Evolutionary conservation across 805 yeast genomes (phyloP).

Genomic region (Wickerhamiella parazyma): DNA sequence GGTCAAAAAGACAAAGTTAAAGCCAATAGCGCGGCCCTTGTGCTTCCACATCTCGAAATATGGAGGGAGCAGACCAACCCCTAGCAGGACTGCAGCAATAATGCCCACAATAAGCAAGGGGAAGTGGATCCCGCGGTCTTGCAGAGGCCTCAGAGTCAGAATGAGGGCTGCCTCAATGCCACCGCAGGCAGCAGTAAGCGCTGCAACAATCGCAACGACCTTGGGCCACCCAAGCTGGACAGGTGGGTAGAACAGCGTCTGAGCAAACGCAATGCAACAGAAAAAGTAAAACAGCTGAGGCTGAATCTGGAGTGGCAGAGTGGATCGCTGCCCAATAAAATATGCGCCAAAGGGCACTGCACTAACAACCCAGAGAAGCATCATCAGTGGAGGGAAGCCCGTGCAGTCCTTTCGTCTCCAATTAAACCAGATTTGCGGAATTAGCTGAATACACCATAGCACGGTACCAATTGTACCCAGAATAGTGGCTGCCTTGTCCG

Average conservation of each 20-base stretch:
- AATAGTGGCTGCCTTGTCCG: slow-evolving; percentile 21
- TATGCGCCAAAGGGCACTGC: slow-evolving; percentile 84
- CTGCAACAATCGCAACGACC: slow-evolving; percentile 24
- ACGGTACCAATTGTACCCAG: slow-evolving; percentile 83
- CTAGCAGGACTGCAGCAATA: slow-evolving; percentile 61
- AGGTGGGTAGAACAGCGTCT: slow-evolving; percentile 68
- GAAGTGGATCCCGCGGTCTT: slow-evolving; percentile 45
- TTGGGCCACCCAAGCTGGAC: slow-evolving; percentile 23
- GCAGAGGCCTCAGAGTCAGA: slow-evolving; percentile 47
- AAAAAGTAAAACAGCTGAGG: slow-evolving; percentile 72
- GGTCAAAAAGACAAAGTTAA: slow-evolving; percentile 63
- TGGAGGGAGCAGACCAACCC: slow-evolving; percentile 74
- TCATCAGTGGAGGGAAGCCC: slow-evolving; percentile 81
- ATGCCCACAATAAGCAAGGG: slow-evolving; percentile 72
- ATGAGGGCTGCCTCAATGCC: slow-evolving; percentile 62
- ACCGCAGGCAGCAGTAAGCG: slow-evolving; percentile 30
- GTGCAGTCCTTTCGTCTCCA: slow-evolving; percentile 64
- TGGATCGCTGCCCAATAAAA: slow-evolving; percentile 55
- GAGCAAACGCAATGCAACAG: slow-evolving; percentile 52
- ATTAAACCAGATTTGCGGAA: slow-evolving; percentile 73
- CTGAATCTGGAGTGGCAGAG: slow-evolving; percentile 69
- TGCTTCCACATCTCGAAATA: slow-evolving; percentile 72
- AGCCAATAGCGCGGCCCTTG: slow-evolving; percentile 74
- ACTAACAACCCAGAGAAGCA: slow-evolving; percentile 65
- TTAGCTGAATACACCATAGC: slow-evolving; percentile 81